Evolutionary conservation across 1,139 yeast genomes (phyloP).

Genomic region (Kodamaea derodonti): DNA sequence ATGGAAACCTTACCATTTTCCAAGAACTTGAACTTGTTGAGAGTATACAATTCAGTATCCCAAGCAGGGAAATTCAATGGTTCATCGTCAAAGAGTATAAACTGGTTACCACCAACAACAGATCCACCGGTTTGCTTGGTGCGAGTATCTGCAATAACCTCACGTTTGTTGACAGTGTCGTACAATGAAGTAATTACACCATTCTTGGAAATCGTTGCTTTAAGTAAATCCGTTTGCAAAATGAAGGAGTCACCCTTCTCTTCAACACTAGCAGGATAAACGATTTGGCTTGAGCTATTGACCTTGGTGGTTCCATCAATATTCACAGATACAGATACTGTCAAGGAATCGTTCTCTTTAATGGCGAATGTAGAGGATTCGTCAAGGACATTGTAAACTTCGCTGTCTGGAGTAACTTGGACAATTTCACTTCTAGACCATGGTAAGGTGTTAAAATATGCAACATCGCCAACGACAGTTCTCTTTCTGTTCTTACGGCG

Average conservation of each 20-base stretch:
- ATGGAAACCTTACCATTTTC: slow-evolving; percentile 44
- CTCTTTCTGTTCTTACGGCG: slow-evolving; percentile 6
- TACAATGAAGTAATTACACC: slow-evolving; percentile 69
- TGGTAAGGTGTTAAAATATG: slow-evolving; percentile 57
- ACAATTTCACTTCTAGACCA: slow-evolving; percentile 63
- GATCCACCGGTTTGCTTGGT: slow-evolving; percentile 43
- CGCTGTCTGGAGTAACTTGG: slow-evolving; percentile 19
- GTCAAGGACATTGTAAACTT: slow-evolving; percentile 8
- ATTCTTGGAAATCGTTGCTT: slow-evolving; percentile 51
- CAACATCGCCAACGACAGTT: slow-evolving; percentile 12
- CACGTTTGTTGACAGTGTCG: slow-evolving; percentile 60
- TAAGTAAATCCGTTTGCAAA: slow-evolving; percentile 58
- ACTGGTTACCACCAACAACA: slow-evolving; percentile 66
- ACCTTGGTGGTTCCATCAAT: slow-evolving; percentile 10
- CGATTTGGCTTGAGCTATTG: slow-evolving; percentile 20
- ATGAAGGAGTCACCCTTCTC: slow-evolving; percentile 38
- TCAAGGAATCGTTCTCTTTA: slow-evolving; percentile 6
- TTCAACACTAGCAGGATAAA: slow-evolving; percentile 46
- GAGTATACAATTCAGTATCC: slow-evolving; percentile 91
- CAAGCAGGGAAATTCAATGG: slow-evolving; percentile 93
- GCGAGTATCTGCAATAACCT: slow-evolving; percentile 57
- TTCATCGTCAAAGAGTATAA: slow-evolving; percentile 78
- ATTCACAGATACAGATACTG: slow-evolving; percentile 13
- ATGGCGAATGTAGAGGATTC: slow-evolving; percentile 2
- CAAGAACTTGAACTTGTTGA: slow-evolving; percentile 59